Percentiles rank a stretch among this genome's conserved stretches.
phyloP scores from a whole-genome alignment of 495 filamentous ascomycete genomes.

The Sordaria brevicollis region DNA sequence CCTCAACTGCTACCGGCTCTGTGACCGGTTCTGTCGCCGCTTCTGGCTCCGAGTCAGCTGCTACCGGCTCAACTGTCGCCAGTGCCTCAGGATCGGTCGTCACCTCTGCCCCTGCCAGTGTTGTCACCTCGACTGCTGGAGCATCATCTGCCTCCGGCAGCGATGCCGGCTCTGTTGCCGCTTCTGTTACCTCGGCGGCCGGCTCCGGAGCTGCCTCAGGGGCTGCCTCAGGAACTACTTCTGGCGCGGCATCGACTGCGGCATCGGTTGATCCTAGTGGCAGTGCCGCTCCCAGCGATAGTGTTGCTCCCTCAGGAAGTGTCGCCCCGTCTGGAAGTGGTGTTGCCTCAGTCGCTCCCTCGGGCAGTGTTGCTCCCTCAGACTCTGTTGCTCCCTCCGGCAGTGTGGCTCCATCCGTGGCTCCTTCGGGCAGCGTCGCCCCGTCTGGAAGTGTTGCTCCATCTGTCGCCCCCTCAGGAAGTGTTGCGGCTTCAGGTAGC shows the following conservation, averaged over 20 bases:
- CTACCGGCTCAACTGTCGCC: not conserved
- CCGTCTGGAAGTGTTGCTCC: not conserved
- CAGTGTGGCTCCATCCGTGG: not conserved
- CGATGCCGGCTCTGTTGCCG: too few species aligned
- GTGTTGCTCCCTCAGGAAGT: too few species aligned
- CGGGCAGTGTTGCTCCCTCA: not conserved
- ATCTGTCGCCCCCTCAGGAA: too few species aligned
- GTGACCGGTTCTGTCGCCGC: not conserved
- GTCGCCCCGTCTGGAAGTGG: too few species aligned
- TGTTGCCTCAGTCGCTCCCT: too few species aligned
- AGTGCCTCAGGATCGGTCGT: not conserved
- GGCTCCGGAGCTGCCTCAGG: not conserved
- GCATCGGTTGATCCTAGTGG: not conserved
- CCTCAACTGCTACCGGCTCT: not conserved
- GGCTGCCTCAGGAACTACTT: not conserved
- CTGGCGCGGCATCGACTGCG: not conserved
- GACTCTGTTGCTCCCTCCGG: accelerated
- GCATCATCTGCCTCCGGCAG: too few species aligned
- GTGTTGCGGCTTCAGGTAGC: too few species aligned
- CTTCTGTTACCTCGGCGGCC: not conserved
- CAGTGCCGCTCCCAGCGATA: not conserved
- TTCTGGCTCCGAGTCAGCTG: not conserved
- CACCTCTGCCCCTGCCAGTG: too few species aligned
- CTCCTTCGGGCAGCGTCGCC: not conserved
- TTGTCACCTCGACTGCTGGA: not conserved